These are phyloP conservation scores for Gonium pectorale DNA, from an alignment of 139 green algal species.

Conservation along the genomic window DNA sequence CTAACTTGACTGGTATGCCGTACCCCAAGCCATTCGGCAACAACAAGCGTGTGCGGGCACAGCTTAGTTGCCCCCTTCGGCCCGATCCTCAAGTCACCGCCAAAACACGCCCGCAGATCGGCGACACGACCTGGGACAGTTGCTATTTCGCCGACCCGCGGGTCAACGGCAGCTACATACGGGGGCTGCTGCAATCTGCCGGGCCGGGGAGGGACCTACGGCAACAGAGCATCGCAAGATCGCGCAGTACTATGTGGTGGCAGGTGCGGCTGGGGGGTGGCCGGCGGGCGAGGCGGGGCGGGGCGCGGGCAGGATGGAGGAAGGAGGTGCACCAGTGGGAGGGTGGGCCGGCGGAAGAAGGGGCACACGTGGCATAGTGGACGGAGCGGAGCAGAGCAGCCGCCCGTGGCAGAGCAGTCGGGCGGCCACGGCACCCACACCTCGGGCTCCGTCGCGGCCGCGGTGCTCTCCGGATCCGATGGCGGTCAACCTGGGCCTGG, in stretches of 20 bases:
- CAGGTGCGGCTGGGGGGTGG: not conserved
- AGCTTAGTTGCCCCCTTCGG: too few species aligned
- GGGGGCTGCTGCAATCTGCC: not conserved
- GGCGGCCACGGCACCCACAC: constrained; percentile 91
- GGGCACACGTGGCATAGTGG: too few species aligned
- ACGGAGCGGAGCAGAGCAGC: too few species aligned
- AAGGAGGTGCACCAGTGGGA: too few species aligned
- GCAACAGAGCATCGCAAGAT: constrained; percentile 1
- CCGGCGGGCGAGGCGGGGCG: not conserved
- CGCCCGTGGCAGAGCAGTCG: constrained; percentile 49
- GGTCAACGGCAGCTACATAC: not conserved
- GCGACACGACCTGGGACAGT: not conserved
- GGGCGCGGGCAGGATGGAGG: too few species aligned
- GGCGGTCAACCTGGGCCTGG: too few species aligned
- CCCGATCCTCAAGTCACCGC: too few species aligned
- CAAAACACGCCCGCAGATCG: not conserved
- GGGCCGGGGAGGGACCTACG: too few species aligned
- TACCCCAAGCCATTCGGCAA: too few species aligned
- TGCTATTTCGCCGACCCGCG: constrained; percentile 7
- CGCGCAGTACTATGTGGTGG: constrained; percentile 2
- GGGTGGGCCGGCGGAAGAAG: too few species aligned
- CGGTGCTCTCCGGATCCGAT: not conserved
- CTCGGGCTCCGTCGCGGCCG: constrained; percentile 72
- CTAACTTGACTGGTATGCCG: not conserved
- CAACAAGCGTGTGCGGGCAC: too few species aligned